Base-by-base conservation (phyloP, 768 basidiomycete genomes). In the Tylopilus plumbeoviolaceoides region DNA sequence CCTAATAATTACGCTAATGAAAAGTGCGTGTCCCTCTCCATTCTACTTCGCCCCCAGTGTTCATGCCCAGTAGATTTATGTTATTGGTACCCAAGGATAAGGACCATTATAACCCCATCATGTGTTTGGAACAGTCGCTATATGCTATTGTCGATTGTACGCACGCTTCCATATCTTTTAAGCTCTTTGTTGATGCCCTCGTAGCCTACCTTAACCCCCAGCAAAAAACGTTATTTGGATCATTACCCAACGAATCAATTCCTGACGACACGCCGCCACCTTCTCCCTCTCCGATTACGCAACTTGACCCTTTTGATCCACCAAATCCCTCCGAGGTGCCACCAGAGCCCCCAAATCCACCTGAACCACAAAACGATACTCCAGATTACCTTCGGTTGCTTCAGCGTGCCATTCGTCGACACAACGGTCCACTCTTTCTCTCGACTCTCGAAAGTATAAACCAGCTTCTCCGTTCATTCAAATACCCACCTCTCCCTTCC, bases 71-170 rank as follows among this genome's bases (percentile, higher is more conserved):
- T 18, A 91, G 89, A 66, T 92, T 83, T 72, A 78, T 88, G 56
- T 76, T 92, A 54, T 78, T 92, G 48, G 82, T 78, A 41, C 91
- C 91, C 28, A 89, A 84, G 62, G 90, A 93, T 74, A 83, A 83
- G 59, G 89, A 93, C 60, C 88, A 91, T 59, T 93, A 91, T 69
- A 87, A 89, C 64, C 91, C 91, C 14, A 85, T 93, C 51, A 78
- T 85, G 75, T 87, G 87, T 63, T 73, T 93, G 31, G 86, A 89
- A 71, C 75, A 78, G 54, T 78, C 84, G 11, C 69, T 93, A 27
- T 77, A 84, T 66, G 82, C 82, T 45, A 90, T 92, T 43, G 70
- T 91, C 53, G 80, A 88, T 70, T 78, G 88, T 87, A 53, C n/a
- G 66, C 59, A 30, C 80, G 3, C 0, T 64, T n/a, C 30, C 31